Evolutionary conservation across 805 yeast genomes (phyloP).

Genomic region (Sungouiozyma ichnusensis): DNA sequence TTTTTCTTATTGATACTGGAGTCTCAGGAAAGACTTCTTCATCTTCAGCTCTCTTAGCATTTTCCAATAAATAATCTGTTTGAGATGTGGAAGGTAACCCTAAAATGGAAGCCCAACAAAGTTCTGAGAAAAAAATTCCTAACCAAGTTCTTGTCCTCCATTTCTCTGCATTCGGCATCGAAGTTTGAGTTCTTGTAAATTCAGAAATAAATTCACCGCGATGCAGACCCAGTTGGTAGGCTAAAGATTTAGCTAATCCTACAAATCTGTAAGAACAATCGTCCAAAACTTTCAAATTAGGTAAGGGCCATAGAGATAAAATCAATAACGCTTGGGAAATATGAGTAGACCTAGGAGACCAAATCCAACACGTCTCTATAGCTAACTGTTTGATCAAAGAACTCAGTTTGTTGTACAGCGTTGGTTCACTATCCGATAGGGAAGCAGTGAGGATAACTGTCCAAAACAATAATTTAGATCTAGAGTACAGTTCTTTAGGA

Average conservation of each 20-base stretch:
- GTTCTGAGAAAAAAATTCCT: slow-evolving; percentile 78
- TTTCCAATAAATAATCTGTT: slow-evolving; percentile 72
- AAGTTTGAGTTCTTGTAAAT: slow-evolving; percentile 80
- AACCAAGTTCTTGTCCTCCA: slow-evolving; percentile 95
- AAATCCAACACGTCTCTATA: slow-evolving; percentile 84
- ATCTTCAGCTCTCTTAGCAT: slow-evolving; percentile 53
- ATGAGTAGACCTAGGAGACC: slow-evolving; percentile 89
- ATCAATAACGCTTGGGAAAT: slow-evolving; percentile 82
- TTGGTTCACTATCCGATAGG: slow-evolving; percentile 78
- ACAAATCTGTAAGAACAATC: slow-evolving; percentile 85
- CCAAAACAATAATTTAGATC: slow-evolving; percentile 83
- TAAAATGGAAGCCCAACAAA: slow-evolving; percentile 78
- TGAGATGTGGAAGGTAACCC: slow-evolving; percentile 84
- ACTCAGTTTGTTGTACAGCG: slow-evolving; percentile 63
- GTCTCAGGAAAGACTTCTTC: slow-evolving; percentile 16
- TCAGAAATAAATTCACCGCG: slow-evolving; percentile 87
- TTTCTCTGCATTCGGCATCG: slow-evolving; percentile 79
- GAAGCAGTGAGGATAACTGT: slow-evolving; percentile 81
- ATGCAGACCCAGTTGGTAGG: slow-evolving; percentile 81
- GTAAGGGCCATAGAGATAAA: slow-evolving; percentile 85
- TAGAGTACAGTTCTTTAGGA: slow-evolving; percentile 69
- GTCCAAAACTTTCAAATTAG: slow-evolving; percentile 84
- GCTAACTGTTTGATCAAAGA: slow-evolving; percentile 77
- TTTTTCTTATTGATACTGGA: slow-evolving; percentile 11
- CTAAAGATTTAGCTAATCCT: slow-evolving; percentile 74